Evolutionary conservation across 768 basidiomycete genomes (phyloP), one percentile per base, ranked within the genome.

Genomic region (Tricholoma terreum): DNA sequence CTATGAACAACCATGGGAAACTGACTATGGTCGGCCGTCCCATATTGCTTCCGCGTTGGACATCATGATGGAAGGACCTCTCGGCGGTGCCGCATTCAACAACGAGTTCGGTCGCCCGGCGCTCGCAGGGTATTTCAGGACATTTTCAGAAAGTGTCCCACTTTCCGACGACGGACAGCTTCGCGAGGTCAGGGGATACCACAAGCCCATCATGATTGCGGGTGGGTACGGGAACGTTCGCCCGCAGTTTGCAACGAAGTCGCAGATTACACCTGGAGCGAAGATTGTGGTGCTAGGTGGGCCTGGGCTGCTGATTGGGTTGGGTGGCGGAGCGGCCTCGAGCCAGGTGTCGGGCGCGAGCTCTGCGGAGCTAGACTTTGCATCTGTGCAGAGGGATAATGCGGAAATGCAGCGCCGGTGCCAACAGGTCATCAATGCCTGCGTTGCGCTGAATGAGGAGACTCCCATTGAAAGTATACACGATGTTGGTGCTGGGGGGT

Each of bases 171-270:
- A 83, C 36, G 80, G 78, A 4, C 59, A 68, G 52, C 66, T 71
- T 63, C 73, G 72, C 24, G 90, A 93, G 69, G 75, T 94, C n/a
- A 77, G 95, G 54, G 97, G 97, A 0, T 99, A 98, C 72, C 97
- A 98, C 76, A 99, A 99, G 71, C 97, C 97, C 12, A 97, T 99
- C 77, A 99, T 99, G 97, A 90, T 99, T 62, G 96, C 97, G 7
- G 97, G 97, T 17, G 97, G 97, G 22, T 85, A 94, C 61, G 97
- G 97, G 4, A 98, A 90, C 66, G 95, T 98, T 38, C 86, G 92
- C 14, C 87, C 89, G 4, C 75, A 81, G 60, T 95, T 91, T 64
- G 86, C 95, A 31, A 81, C 75, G 66, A 99, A 99, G 75, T 77
- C 80, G 2, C 72, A 74, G 58, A 94, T 99, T 66, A 76, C 79